Evolutionary conservation across 257 asterid species (phyloP).

Genomic region (Solanum appendiculatum): DNA sequence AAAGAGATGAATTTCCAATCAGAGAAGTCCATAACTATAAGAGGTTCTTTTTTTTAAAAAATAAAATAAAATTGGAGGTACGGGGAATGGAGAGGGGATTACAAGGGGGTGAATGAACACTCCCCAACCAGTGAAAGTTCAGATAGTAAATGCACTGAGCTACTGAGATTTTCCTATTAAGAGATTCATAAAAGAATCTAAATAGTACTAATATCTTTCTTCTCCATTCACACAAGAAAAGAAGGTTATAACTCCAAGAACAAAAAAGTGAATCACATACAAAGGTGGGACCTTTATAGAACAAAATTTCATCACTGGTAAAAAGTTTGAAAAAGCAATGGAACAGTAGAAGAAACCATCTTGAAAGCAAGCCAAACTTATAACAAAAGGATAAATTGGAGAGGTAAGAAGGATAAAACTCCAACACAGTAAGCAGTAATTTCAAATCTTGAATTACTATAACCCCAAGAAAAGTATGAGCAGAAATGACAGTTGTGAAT

Average conservation of each 20-base stretch:
- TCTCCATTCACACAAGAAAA: neutral
- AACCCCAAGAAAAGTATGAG: neutral
- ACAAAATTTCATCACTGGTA: neutral
- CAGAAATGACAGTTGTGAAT: neutral
- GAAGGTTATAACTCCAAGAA: neutral
- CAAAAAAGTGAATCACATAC: neutral
- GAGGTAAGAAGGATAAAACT: neutral
- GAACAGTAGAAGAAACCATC: neutral
- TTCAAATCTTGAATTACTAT: neutral
- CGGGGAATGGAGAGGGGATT: neutral
- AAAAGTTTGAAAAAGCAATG: neutral
- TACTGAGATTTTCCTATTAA: neutral
- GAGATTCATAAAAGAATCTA: neutral
- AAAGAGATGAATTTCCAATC: neutral
- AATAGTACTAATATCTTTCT: neutral
- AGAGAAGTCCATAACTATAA: neutral
- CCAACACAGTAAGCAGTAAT: neutral
- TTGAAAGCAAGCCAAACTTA: neutral
- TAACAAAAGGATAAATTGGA: neutral
- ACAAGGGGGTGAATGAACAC: neutral
- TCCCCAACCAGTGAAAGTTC: neutral
- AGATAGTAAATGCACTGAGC: too few relatives aligned
- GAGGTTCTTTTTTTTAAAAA: too few relatives aligned
- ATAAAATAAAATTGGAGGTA: too few relatives aligned
- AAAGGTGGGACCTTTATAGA: neutral